Evolutionary conservation across 129 eudicot genomes (phyloP).

Genomic region (Flaveria brownii): DNA sequence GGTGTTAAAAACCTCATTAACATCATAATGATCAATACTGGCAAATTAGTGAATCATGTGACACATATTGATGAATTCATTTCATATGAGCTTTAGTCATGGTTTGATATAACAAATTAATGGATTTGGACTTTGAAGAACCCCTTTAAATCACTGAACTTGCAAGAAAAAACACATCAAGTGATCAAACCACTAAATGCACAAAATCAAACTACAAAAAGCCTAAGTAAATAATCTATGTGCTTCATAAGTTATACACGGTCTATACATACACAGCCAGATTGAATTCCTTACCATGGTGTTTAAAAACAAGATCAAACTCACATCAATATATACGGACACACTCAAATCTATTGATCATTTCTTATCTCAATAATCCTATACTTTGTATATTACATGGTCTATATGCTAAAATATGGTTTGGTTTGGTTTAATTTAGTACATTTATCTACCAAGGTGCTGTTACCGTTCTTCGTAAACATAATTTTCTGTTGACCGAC

Average conservation of each 20-base stretch:
- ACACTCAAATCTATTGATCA: conserved; percentile 15
- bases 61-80: too few species aligned
- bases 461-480: conserved; percentile 73
- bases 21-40: too few species aligned
- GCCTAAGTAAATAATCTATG: neutral
- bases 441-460: conserved; percentile 71
- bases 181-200: neutral
- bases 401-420: neutral
- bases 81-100: too few species aligned
- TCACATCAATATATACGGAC: neutral
- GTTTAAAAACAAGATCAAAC: neutral
- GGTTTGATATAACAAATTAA: too few species aligned
- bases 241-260: neutral
- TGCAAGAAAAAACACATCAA: neutral
- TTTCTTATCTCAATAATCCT: neutral
- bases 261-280: conserved; percentile 33
- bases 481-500: conserved; percentile 36
- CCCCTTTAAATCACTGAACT: too few species aligned
- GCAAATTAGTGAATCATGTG: too few species aligned
- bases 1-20: too few species aligned
- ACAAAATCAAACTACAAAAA: conserved; percentile 11
- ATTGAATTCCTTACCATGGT: neutral
- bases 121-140: too few species aligned
- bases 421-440: neutral
- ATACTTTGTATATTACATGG: neutral